These are phyloP conservation scores for Metschnikowia rubicola DNA, from an alignment of 805 yeast species.

Conservation along the genomic window DNA sequence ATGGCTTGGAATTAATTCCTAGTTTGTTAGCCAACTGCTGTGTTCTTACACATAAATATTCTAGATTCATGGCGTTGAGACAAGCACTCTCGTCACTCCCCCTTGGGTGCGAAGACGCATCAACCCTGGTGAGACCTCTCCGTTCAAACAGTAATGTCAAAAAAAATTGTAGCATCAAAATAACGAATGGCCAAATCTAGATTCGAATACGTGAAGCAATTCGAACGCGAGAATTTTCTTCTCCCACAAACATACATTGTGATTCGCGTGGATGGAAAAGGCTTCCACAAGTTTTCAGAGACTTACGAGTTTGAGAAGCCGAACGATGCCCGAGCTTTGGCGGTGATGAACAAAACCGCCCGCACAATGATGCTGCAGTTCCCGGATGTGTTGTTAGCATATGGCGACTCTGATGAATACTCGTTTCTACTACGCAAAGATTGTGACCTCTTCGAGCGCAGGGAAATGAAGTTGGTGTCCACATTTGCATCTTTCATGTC, in stretches of 20 bases:
- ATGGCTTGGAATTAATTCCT: no score
- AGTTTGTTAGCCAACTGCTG: no score
- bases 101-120: background rate
- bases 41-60: no score
- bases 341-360: slow-evolving; percentile 82
- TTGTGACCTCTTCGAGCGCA: slow-evolving; percentile 72
- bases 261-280: slow-evolving; percentile 87
- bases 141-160: no score
- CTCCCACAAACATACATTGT: slow-evolving; percentile 81
- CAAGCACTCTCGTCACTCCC: background rate
- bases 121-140: no score
- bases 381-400: slow-evolving; percentile 75
- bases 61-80: no score
- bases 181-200: slow-evolving; percentile 73
- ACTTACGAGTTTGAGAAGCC: slow-evolving; percentile 80
- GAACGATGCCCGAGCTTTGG: slow-evolving; percentile 74
- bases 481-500: slow-evolving; percentile 82
- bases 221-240: slow-evolving; percentile 69
- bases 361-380: slow-evolving; percentile 55
- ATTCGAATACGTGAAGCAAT: slow-evolving; percentile 80
- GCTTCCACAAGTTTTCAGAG: slow-evolving; percentile 82
- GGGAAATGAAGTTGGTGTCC: slow-evolving; percentile 77
- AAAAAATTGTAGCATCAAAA: background rate
- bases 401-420: slow-evolving; percentile 95
- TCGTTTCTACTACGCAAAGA: slow-evolving; percentile 67